Evolutionary conservation across 352 stramenopile genomes (phyloP).

Genomic region (Phytophthora boehmeriae): DNA sequence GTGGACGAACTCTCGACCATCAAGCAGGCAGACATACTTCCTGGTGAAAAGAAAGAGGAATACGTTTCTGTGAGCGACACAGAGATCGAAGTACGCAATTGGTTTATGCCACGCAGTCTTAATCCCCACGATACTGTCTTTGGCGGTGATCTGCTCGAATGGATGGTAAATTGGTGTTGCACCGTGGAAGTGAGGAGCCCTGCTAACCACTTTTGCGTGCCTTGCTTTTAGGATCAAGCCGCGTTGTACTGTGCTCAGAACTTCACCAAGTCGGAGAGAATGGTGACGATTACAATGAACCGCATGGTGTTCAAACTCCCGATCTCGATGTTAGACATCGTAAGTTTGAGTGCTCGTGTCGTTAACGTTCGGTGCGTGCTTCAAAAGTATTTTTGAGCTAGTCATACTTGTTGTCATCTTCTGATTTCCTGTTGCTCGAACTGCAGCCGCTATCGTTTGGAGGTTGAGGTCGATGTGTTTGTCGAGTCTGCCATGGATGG

Average conservation of each 20-base stretch:
- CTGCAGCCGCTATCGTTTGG: constrained; percentile 53
- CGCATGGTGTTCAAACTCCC: constrained; percentile 75
- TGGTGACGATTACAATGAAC: constrained; percentile 82
- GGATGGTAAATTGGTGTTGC: constrained; percentile 46
- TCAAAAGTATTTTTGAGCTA: neutral
- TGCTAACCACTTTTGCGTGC: neutral
- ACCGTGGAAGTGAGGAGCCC: neutral
- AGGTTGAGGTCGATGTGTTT: constrained; percentile 72
- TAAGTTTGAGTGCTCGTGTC: constrained; percentile 66
- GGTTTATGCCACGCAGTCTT: constrained; percentile 71
- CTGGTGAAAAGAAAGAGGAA: constrained; percentile 40
- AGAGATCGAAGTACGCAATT: constrained; percentile 71
- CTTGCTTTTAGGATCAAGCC: constrained; percentile 50
- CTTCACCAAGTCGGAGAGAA: constrained; percentile 77
- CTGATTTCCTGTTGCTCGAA: constrained; percentile 4
- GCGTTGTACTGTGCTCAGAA: constrained; percentile 72
- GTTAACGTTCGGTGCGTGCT: constrained; percentile 61
- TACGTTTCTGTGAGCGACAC: constrained; percentile 62
- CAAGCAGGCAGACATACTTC: constrained; percentile 33
- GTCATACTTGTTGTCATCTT: neutral
- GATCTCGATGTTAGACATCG: constrained; percentile 57
- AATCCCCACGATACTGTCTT: constrained; percentile 81
- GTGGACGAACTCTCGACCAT: constrained; percentile 54
- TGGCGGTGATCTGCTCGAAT: constrained; percentile 61
- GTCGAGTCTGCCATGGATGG: constrained; percentile 41